Conservation (phyloP, 495 filamentous ascomycete species). For the Rusavskia elegans region DNA sequence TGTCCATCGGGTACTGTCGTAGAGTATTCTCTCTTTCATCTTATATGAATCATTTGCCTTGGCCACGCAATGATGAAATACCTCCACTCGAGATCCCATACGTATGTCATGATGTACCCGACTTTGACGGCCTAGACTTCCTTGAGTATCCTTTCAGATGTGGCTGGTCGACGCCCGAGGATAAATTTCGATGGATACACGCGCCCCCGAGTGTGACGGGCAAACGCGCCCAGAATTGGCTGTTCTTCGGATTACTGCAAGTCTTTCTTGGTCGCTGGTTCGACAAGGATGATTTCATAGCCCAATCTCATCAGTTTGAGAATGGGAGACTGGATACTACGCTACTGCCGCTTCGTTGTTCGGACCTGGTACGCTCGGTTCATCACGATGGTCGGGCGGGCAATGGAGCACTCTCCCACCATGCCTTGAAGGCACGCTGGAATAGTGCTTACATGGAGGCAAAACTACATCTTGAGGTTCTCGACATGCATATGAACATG, state of each 20-base stretch:
- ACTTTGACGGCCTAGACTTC: not conserved
- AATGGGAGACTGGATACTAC: not conserved
- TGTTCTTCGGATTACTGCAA: not conserved
- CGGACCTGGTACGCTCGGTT: not conserved
- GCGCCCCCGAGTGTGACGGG: not conserved
- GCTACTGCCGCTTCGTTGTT: not conserved
- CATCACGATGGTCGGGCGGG: not conserved
- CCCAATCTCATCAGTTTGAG: not conserved
- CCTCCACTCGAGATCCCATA: not conserved
- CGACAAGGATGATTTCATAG: not conserved
- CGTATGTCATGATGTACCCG: not conserved
- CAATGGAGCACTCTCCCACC: not conserved
- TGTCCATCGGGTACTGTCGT: too few relatives aligned
- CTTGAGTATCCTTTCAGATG: not conserved
- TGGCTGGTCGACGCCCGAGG: not conserved
- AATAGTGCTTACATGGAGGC: not conserved
- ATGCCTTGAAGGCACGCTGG: not conserved
- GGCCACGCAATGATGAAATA: not conserved
- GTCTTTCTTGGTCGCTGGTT: not conserved
- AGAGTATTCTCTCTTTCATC: too few relatives aligned
- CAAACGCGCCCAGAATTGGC: not conserved
- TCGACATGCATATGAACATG: not conserved
- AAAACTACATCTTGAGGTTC: not conserved
- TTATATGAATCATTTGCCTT: constrained; percentile 1
- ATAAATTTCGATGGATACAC: not conserved